phyloP scores from a whole-genome alignment of 495 filamentous ascomycete species.

The Penicillium lividum region DNA sequence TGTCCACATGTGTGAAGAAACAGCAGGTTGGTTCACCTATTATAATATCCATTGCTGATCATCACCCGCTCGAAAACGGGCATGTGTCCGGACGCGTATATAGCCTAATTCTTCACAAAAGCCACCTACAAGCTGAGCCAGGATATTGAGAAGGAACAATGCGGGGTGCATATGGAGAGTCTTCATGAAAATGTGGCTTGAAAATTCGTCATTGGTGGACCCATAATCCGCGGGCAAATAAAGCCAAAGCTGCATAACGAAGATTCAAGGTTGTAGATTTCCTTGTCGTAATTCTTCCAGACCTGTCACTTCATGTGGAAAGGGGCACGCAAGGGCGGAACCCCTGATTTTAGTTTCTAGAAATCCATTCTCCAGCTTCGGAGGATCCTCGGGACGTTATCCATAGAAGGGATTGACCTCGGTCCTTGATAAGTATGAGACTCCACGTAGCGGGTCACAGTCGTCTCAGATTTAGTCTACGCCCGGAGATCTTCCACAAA shows the following conservation, averaged over 20 bases:
- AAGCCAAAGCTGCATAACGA: not conserved
- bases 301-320: not conserved
- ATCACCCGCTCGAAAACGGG: constrained; percentile 21
- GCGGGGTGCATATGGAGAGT: constrained; percentile 12
- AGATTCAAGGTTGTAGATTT: not conserved
- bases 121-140: not conserved
- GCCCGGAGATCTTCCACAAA: constrained; percentile 22
- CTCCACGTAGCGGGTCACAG: constrained; percentile 12
- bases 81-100: constrained; percentile 9
- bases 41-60: constrained; percentile 12
- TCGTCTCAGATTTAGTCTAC: constrained; percentile 19
- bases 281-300: not conserved
- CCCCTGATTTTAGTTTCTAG: not conserved
- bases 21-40: no score
- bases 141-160: not conserved
- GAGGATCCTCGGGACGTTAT: not conserved
- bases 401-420: constrained; percentile 5
- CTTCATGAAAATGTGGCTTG: not conserved
- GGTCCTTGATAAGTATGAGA: not conserved
- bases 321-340: not conserved
- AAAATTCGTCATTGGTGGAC: not conserved
- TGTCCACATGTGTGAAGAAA: no score
- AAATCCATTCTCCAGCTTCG: not conserved
- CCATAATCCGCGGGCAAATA: not conserved
- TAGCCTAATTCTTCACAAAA: not conserved